These are phyloP conservation scores for Camellia granthamiana DNA, from an alignment of 148 eudicot species.

Conservation along the genomic window DNA sequence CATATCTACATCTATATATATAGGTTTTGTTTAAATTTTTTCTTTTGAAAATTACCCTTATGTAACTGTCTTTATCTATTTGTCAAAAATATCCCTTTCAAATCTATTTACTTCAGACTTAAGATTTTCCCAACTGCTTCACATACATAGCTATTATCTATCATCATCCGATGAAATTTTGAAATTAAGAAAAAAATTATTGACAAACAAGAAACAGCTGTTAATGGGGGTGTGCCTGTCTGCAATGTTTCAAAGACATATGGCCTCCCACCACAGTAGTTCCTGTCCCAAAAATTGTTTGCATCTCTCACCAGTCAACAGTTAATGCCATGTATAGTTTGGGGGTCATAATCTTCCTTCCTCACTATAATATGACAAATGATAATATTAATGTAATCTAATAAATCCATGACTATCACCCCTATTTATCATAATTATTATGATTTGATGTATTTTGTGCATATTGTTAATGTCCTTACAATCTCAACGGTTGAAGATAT, in stretches of 20 bases:
- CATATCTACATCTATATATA: neutral
- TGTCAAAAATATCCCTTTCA: too few relatives aligned
- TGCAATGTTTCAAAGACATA: constrained; percentile 11
- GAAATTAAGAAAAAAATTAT: neutral
- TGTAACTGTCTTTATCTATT: too few relatives aligned
- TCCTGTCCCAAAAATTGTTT: constrained; percentile 22
- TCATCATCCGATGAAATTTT: neutral
- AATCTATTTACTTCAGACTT: too few relatives aligned
- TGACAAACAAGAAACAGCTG: constrained; percentile 17
- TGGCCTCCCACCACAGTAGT: constrained; percentile 19
- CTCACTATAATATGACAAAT: neutral
- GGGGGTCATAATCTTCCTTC: constrained; percentile 3
- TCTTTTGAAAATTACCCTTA: too few relatives aligned
- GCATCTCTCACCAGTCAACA: constrained; percentile 23
- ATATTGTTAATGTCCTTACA: too few relatives aligned
- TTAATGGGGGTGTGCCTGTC: constrained; percentile 2
- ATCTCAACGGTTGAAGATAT: too few relatives aligned
- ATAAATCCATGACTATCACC: too few relatives aligned
- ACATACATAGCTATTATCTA: neutral
- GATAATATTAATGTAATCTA: too few relatives aligned
- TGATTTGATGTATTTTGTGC: too few relatives aligned
- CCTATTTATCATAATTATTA: too few relatives aligned
- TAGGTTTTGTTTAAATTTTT: neutral
- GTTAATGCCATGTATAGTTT: constrained; percentile 10
- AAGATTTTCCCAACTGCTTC: too few relatives aligned